Base-by-base conservation (phyloP, 331 rosid species). In the Acacia concinna region DNA sequence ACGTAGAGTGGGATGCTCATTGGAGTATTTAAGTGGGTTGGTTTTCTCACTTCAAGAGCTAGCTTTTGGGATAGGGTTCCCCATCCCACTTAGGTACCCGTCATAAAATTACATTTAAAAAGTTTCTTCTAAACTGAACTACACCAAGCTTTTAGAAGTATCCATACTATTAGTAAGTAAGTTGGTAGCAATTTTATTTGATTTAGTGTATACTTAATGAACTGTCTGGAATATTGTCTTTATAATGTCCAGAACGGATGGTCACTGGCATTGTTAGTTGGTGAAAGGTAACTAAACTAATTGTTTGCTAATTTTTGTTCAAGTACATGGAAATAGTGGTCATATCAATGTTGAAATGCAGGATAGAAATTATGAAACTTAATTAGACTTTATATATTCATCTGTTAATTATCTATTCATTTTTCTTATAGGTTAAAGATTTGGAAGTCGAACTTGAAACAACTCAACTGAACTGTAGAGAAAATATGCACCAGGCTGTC, bases 391-490 rank as follows among this genome's bases (percentile, higher is more conserved):
- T 41, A 54, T 67, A 56, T 73, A 18, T 68, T 28, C 23, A 41
- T 59, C 8, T 68, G 69, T 73, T 82, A 60, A 74, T 80, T 79
- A 41, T 49, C n/a, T 20, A 71, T 78, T 59, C 43, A 66, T 73
- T 71, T 76, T 65, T 84, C 46, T 74, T 80, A 77, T 38, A 92
- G 97, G 97, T 90, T 78, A 90, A 91, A 85, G 97, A 94, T 91
- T 84, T 92, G 88, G 97, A 94, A 92, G 89, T 86, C 81, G 97
- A 94, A 79, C 97, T 94, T 85, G 97, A 94, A 85, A 90, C 93
- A 77, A 92, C 97, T 51, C 86, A 78, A 64, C 68, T 88, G 81
- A 86, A 84, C 81, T 87, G 97, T 82, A 86, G 75, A 84, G 95
- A 89, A 82, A 94, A 85, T 83, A 81, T 92, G 90, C 89, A 91